phyloP scores from a whole-genome alignment of 352 stramenopile species.

The Phytopythium chamaehyphon region DNA sequence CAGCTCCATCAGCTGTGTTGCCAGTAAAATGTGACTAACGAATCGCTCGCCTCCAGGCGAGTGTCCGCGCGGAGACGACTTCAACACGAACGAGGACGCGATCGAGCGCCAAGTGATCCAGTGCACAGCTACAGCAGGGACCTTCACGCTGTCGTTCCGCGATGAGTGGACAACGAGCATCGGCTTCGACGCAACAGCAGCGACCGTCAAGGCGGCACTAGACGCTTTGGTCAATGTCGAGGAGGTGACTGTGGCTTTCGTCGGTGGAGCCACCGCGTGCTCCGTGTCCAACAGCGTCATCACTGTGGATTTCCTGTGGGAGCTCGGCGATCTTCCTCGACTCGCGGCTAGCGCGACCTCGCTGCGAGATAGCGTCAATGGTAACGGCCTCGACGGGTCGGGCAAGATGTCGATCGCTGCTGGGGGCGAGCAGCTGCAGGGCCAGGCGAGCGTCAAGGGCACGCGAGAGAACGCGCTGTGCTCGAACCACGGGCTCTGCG shows the following conservation, averaged over 20 bases:
- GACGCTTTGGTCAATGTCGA: conserved; percentile 39
- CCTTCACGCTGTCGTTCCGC: conserved; percentile 65
- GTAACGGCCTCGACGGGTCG: conserved; percentile 52
- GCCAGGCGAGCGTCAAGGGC: conserved; percentile 45
- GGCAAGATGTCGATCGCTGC: conserved; percentile 37
- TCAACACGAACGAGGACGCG: conserved; percentile 50
- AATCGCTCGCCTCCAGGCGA: conserved; percentile 31
- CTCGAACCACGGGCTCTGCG: conserved; percentile 71
- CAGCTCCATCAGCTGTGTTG: neutral
- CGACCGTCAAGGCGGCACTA: conserved; percentile 37
- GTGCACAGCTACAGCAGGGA: conserved; percentile 49
- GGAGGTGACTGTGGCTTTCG: conserved; percentile 41
- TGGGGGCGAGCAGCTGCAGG: conserved; percentile 26
- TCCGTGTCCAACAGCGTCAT: conserved; percentile 44
- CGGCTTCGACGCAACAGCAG: conserved; percentile 23
- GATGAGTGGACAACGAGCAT: conserved; percentile 52
- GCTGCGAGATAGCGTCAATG: conserved; percentile 46
- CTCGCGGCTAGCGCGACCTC: conserved; percentile 29
- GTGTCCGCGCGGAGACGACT: conserved; percentile 69
- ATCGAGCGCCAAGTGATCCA: conserved; percentile 62
- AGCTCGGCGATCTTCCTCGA: conserved; percentile 51
- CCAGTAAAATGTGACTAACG: too few relatives aligned
- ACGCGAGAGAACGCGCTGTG: conserved; percentile 70
- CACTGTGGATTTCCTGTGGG: conserved; percentile 52
- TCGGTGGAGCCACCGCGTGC: conserved; percentile 25